A percentile compares a stretch with the other conserved stretches of the same genome.
Conservation (phyloP, 1,284 basidiomycete genomes). For the Phylloporus sp. region DNA sequence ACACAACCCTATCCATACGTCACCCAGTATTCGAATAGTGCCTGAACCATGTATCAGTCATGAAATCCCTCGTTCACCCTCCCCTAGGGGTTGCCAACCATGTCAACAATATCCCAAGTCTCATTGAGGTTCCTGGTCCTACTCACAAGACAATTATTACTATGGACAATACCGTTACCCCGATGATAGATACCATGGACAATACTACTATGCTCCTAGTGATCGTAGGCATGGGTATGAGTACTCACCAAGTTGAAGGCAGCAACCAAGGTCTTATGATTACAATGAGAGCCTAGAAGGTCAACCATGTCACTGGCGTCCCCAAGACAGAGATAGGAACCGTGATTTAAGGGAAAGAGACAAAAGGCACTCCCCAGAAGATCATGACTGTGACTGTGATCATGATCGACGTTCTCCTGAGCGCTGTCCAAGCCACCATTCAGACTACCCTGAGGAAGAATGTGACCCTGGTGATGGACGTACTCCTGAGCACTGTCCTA, state of each 20-base stretch:
- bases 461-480: conserved; percentile 22
- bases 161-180: conserved; percentile 16
- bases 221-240: conserved; percentile 19
- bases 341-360: conserved; percentile 5
- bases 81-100: conserved; percentile 18
- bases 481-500: conserved; percentile 12
- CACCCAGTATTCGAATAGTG: conserved; percentile 31
- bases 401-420: conserved; percentile 9
- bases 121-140: conserved; percentile 24
- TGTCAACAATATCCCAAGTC: conserved; percentile 6
- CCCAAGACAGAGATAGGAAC: conserved; percentile 4
- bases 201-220: conserved; percentile 20
- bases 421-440: conserved; percentile 29
- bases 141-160: conserved; percentile 27
- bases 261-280: conserved; percentile 2
- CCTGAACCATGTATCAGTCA: conserved; percentile 11
- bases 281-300: conserved; percentile 12
- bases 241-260: conserved; percentile 21
- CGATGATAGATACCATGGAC: conserved; percentile 19
- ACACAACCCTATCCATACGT: conserved; percentile 20
- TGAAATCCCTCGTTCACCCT: conserved; percentile 25
- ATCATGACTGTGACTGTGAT: conserved; percentile 6
- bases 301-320: conserved; percentile 1
- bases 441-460: conserved; percentile 29
- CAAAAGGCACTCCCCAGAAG: conserved; percentile 15